These are phyloP conservation scores for Lumnitzera racemosa DNA, from an alignment of 345 rosid species.

Conservation along the genomic window DNA sequence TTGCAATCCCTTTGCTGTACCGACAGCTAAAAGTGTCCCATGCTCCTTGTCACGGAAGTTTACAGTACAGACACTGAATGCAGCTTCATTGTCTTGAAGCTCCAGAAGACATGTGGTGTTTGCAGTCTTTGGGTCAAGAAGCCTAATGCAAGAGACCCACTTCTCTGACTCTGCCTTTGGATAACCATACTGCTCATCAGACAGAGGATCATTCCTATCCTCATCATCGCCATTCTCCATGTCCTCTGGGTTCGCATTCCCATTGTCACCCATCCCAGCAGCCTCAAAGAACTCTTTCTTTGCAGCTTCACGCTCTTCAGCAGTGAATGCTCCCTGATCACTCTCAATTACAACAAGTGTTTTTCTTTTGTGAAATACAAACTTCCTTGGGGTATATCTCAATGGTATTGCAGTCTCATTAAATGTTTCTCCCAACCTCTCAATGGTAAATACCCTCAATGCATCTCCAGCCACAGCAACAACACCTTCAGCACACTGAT, in stretches of 20 bases:
- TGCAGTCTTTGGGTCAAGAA: conserved; percentile 80
- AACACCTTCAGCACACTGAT: conserved; percentile 98
- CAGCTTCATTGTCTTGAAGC: conserved; percentile 98
- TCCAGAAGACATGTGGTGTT: conserved; percentile 84
- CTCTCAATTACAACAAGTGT: conserved; percentile 80
- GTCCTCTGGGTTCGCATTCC: conserved; percentile 47
- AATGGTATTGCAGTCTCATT: conserved; percentile 87
- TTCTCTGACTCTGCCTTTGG: conserved; percentile 89
- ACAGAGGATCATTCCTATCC: conserved; percentile 73
- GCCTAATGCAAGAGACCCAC: conserved; percentile 98
- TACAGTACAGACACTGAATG: conserved; percentile 83
- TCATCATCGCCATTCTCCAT: conserved; percentile 87
- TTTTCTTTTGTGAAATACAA: conserved; percentile 76
- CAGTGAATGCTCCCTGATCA: conserved; percentile 91
- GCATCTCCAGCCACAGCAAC: conserved; percentile 96
- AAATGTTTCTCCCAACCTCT: conserved; percentile 91
- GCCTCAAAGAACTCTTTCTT: conserved; percentile 85
- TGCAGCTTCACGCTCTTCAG: conserved; percentile 95
- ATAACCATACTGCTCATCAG: conserved; percentile 97
- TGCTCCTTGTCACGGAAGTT: conserved; percentile 96
- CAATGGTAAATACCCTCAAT: conserved; percentile 87
- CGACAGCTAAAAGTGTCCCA: conserved; percentile 89
- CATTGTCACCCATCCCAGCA: conserved; percentile 78
- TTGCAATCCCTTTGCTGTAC: conserved; percentile 87
- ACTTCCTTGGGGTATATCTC: conserved; percentile 94